Evolutionary conservation across 169 alveolate genomes (phyloP).

Genomic region (Plasmodium billcollinsi): DNA sequence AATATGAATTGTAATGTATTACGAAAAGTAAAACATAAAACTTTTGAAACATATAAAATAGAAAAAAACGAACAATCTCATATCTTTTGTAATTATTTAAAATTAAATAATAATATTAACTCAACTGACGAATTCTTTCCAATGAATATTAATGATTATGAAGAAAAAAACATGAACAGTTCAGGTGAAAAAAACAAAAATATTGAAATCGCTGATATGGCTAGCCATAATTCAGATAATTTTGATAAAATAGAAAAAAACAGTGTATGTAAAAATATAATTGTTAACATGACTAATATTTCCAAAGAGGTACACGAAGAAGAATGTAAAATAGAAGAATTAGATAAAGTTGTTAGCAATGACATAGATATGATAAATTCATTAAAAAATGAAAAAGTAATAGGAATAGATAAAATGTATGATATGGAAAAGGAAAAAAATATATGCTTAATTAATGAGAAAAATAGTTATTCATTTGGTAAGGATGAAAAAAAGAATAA

Average conservation of each 20-base stretch:
- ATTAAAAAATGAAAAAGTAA: not conserved
- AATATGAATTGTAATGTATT: no score
- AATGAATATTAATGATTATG: conserved; percentile 21
- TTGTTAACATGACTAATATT: conserved; percentile 6
- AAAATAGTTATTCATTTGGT: not conserved
- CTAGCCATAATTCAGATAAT: conserved; percentile 33
- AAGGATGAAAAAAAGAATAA: not conserved
- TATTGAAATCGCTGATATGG: not conserved
- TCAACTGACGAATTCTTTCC: not conserved
- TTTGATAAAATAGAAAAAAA: conserved; percentile 14
- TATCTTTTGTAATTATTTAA: conserved; percentile 19
- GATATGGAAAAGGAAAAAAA: not conserved
- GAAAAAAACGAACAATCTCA: not conserved
- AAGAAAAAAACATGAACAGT: not conserved
- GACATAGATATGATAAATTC: not conserved
- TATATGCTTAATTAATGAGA: not conserved
- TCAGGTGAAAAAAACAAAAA: not conserved
- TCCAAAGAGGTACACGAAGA: conserved; percentile 10
- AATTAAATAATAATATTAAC: conserved; percentile 13
- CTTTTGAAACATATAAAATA: no score
- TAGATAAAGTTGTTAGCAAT: not conserved
- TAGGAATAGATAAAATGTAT: not conserved
- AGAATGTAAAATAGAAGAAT: not conserved
- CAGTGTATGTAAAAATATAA: not conserved
- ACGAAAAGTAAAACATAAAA: no score